Evolutionary conservation across 2,329 filamentous ascomycete genomes (phyloP), one percentile per base, ranked within the genome.

Genomic region (Arthrobotrys entomopaga): DNA sequence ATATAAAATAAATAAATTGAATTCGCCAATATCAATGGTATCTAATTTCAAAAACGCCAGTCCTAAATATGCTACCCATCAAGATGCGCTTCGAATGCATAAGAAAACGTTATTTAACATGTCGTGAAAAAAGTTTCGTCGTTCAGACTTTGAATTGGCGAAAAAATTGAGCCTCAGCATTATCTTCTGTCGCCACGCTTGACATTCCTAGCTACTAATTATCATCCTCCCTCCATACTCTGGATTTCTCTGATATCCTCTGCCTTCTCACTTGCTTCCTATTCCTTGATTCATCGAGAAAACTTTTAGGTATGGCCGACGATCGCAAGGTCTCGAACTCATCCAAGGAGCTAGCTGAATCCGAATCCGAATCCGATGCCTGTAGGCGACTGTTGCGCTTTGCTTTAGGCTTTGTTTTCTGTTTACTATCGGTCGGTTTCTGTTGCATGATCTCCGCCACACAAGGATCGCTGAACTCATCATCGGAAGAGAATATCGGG

Each of bases 321-420:
- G 43, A 64, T 49, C 70, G 42, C 8, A 74, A 43, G 6, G 43
- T 49, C 15, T 74, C 63, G 40, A 74, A 74, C 19, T 74, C 70
- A 22, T 74, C 70, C 4, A 52, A 57, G 10, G 63, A 66, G n/a
- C 29, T 20, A 2, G 24, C 50, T 19, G 52, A 59, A 48, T 48
- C 43, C 5, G n/a, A 13, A 20, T 34, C 29, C 15, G 48, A 52
- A n/a, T 10, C 3, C 2, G 43, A 26, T 40, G 24, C 2, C 26
- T 11, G 26, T 7, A 10, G 15, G 1, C 26, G 50, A n/a, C 42
- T 52, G 3, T 6, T 13, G 19, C 4, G 19, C 6, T 8, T 26
- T 48, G 26, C 29, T 48, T 16, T 16, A 43, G n/a, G 11, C 16
- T 46, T 46, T 4, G 11, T 13, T 20, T 16, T 11, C 50, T 29